A percentile compares a stretch with the other conserved stretches of the same genome.
Evolutionary conservation across 352 stramenopile genomes (phyloP).

Genomic region (Globisporangium okanoganense): DNA sequence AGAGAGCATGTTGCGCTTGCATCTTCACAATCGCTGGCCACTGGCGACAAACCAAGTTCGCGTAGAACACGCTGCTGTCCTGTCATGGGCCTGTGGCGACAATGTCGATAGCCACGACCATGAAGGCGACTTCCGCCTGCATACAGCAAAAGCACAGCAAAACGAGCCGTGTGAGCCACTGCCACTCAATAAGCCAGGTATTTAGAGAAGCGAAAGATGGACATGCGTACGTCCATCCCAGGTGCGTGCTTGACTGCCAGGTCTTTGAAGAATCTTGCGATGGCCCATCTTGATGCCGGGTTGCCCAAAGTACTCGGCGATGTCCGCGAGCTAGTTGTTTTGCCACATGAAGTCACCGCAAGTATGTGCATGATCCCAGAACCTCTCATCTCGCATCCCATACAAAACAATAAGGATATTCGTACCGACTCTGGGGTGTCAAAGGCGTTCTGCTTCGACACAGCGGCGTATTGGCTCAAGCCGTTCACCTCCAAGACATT

Average conservation of each 20-base stretch:
- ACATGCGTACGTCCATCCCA: neutral
- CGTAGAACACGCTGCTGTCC: neutral
- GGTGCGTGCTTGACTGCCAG: neutral
- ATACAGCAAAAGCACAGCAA: too few relatives aligned
- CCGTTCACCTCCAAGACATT: neutral
- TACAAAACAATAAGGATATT: neutral
- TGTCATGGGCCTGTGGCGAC: neutral
- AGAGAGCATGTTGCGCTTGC: neutral
- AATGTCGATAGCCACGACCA: neutral
- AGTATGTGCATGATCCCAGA: too few relatives aligned
- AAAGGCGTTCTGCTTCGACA: neutral
- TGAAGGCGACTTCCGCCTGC: neutral
- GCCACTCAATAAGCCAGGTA: too few relatives aligned
- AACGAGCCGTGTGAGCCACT: too few relatives aligned
- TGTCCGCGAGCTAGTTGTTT: neutral
- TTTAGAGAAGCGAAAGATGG: too few relatives aligned
- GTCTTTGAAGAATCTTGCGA: neutral
- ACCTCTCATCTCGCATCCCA: neutral
- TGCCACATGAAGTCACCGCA: neutral
- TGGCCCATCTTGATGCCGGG: conserved; percentile 1
- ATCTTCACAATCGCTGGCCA: neutral
- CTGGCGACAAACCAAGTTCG: neutral
- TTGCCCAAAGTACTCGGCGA: conserved; percentile 1
- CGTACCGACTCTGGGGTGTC: neutral
- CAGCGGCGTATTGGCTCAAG: neutral